These are phyloP conservation scores for Scutellaria baicalensis DNA, from an alignment of 257 asterid species.

Conservation along the genomic window DNA sequence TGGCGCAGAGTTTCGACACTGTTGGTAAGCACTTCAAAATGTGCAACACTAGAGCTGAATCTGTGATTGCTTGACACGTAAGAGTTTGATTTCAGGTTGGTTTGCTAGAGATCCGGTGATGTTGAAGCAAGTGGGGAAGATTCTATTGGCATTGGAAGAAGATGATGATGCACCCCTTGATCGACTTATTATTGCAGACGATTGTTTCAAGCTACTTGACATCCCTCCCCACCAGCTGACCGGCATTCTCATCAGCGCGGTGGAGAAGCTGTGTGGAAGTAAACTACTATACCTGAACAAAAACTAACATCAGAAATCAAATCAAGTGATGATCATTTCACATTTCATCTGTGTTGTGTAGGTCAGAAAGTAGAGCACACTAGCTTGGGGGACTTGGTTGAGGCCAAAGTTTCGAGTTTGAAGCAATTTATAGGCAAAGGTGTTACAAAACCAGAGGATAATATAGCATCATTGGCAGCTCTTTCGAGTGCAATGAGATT, in stretches of 20 bases:
- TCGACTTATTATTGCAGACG: constrained; percentile 62
- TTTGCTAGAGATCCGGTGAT: constrained; percentile 67
- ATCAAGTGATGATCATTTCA: no score
- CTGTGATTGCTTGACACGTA: neutral
- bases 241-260: constrained; percentile 31
- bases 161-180: constrained; percentile 15
- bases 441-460: constrained; percentile 24
- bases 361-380: constrained; percentile 36
- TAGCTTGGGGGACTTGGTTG: constrained; percentile 54
- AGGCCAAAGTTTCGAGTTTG: constrained; percentile 61
- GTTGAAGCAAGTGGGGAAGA: constrained; percentile 65
- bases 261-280: constrained; percentile 56
- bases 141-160: constrained; percentile 39
- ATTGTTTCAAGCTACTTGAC: constrained; percentile 68
- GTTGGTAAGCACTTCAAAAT: constrained; percentile 48
- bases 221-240: constrained; percentile 29
- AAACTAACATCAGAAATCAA: neutral
- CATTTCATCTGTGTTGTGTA: constrained; percentile 22
- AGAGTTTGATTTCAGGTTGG: constrained; percentile 52
- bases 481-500: constrained; percentile 73
- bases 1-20: constrained; percentile 94
- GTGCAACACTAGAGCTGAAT: neutral
- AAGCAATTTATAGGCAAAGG: constrained; percentile 39
- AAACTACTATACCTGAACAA: neutral
- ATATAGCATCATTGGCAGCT: constrained; percentile 63